These are phyloP conservation scores for Apiospora hydei DNA, from an alignment of 2,329 filamentous ascomycete species.

Conservation along the genomic window DNA sequence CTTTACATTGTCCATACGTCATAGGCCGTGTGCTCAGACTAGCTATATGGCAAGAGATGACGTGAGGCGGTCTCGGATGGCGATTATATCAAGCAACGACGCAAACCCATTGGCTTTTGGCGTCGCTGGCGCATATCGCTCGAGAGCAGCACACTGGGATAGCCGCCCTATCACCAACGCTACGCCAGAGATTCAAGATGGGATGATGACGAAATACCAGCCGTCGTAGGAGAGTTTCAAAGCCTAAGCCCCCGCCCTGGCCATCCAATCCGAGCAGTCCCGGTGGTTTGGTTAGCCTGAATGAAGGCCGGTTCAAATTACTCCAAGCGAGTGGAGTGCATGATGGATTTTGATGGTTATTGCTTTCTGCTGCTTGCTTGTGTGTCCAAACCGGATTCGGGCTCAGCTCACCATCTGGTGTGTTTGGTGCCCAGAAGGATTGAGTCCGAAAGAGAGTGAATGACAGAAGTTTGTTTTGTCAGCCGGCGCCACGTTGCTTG, in stretches of 20 bases:
- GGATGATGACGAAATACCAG: background rate
- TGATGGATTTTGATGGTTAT: background rate
- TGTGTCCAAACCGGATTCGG: background rate
- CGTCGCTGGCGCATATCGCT: background rate
- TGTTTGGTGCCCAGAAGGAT: background rate
- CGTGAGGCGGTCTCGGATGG: background rate
- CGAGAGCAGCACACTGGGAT: background rate
- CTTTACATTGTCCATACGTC: background rate
- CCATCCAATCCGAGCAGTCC: background rate
- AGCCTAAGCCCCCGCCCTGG: background rate
- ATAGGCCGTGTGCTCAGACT: background rate
- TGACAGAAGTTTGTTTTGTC: background rate
- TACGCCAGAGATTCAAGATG: background rate
- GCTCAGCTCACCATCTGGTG: background rate
- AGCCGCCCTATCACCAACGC: no score
- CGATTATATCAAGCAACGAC: background rate
- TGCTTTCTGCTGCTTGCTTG: background rate
- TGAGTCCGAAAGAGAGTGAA: background rate
- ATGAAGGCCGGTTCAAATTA: conserved; percentile 7
- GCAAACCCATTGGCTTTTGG: background rate
- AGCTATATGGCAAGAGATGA: background rate
- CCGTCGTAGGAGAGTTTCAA: background rate
- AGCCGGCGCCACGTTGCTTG: background rate
- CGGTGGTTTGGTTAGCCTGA: conserved; percentile 16
- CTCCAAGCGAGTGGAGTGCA: background rate